A percentile compares a stretch with the other conserved stretches of the same genome.
phyloP scores from a whole-genome alignment of 371 early-diverging fungal species.

The Mucor saturninus region DNA sequence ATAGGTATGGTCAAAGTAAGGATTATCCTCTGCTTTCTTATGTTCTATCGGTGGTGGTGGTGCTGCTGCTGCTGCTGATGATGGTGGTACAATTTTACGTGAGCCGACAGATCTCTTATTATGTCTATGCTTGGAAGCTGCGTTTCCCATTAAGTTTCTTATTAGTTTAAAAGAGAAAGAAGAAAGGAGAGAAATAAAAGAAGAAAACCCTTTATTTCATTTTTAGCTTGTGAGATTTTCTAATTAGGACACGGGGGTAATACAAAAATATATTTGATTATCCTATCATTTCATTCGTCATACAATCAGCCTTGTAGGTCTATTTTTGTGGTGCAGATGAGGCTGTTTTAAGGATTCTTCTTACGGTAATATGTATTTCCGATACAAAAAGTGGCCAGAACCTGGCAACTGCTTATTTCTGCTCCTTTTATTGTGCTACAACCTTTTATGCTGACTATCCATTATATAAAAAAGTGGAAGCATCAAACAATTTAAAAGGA shows the following conservation, averaged over 20 bases:
- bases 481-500: no score
- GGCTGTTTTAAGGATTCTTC: no score
- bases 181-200: background rate
- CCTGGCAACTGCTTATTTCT: no score
- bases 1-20: background rate
- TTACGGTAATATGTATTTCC: no score
- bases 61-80: background rate
- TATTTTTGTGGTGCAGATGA: no score
- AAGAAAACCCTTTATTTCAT: background rate
- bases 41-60: background rate
- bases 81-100: slow-evolving; percentile 12
- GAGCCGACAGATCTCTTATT: slow-evolving; percentile 3
- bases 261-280: background rate
- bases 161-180: background rate
- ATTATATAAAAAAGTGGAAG: no score
- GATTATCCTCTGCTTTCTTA: background rate
- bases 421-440: no score
- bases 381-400: no score
- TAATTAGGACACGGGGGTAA: background rate
- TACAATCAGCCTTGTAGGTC: no score
- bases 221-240: slow-evolving; percentile 1
- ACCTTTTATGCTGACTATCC: no score
- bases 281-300: background rate
- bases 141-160: slow-evolving; percentile 19
- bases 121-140: slow-evolving; percentile 15